Percentiles rank a stretch among this genome's conserved stretches.
phyloP scores from a whole-genome alignment of 805 yeast genomes.

The Ogataea minuta region DNA sequence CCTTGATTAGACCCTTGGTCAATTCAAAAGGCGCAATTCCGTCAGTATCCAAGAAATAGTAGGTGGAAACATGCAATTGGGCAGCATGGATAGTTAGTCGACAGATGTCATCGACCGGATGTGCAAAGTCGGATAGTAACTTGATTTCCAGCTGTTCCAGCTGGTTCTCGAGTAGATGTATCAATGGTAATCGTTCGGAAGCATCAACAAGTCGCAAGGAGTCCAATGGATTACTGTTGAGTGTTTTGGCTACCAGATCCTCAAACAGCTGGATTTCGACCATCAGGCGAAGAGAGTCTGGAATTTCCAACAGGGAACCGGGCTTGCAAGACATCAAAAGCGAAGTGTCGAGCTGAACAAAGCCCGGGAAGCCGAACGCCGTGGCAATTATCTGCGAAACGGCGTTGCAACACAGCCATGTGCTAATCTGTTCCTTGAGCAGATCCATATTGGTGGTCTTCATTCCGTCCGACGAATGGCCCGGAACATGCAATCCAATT shows the following conservation, averaged over 20 bases:
- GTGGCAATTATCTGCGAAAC: conserved; percentile 89
- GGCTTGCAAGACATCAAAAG: conserved; percentile 53
- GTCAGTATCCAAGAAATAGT: conserved; percentile 70
- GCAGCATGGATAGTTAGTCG: conserved; percentile 68
- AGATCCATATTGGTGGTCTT: conserved; percentile 44
- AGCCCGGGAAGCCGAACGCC: conserved; percentile 92
- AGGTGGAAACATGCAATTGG: conserved; percentile 77
- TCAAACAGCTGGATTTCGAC: conserved; percentile 82
- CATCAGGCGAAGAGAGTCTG: conserved; percentile 67
- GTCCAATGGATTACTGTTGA: conserved; percentile 69
- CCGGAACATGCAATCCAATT: conserved; percentile 86
- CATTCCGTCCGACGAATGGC: conserved; percentile 49
- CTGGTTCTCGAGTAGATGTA: conserved; percentile 68
- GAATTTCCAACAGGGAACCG: conserved; percentile 44
- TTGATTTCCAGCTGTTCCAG: conserved; percentile 73
- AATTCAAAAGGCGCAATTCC: conserved; percentile 54
- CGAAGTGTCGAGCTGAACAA: conserved; percentile 78
- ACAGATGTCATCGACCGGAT: conserved; percentile 63
- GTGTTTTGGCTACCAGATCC: conserved; percentile 75
- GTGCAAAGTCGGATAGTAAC: conserved; percentile 36
- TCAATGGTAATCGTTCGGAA: conserved; percentile 70
- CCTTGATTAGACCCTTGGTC: conserved; percentile 68
- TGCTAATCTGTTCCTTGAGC: conserved; percentile 74
- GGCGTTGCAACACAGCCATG: conserved; percentile 93
- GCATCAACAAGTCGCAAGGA: conserved; percentile 63